Evolutionary conservation across 192 early-diverging fungal species (phyloP).

Genomic region (Phycomyces nitens): DNA sequence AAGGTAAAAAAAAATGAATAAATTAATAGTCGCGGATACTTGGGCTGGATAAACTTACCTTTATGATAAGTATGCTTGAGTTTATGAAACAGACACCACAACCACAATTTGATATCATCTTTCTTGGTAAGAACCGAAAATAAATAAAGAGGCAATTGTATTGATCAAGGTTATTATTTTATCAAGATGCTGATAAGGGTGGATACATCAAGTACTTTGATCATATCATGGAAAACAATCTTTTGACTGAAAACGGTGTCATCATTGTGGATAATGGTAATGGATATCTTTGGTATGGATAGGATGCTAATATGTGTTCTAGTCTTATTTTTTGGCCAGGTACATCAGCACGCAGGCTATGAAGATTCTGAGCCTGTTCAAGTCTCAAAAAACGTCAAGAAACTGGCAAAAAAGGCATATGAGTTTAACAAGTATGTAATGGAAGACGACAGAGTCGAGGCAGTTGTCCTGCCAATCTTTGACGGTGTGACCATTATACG

Average conservation of each 20-base stretch:
- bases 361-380: background rate
- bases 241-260: constrained; percentile 53
- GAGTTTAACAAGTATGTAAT: constrained; percentile 63
- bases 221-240: constrained; percentile 53
- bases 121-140: constrained; percentile 8
- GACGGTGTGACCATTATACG: constrained; percentile 54
- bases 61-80: background rate
- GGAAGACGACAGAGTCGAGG: constrained; percentile 54
- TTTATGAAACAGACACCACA: constrained; percentile 3
- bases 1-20: constrained; percentile 14
- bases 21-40: constrained; percentile 1
- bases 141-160: background rate
- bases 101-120: constrained; percentile 12
- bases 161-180: no score
- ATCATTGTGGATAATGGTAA: constrained; percentile 67
- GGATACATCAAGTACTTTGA: constrained; percentile 65
- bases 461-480: constrained; percentile 57
- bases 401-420: constrained; percentile 40
- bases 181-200: constrained; percentile 66
- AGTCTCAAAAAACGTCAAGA: constrained; percentile 28
- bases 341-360: constrained; percentile 21
- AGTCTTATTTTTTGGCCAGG: constrained; percentile 25
- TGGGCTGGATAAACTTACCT: constrained; percentile 6
- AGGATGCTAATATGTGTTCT: background rate
- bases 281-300: background rate